These are phyloP conservation scores for Logfia minima DNA, from an alignment of 129 eudicot genomes.

Conservation along the genomic window DNA sequence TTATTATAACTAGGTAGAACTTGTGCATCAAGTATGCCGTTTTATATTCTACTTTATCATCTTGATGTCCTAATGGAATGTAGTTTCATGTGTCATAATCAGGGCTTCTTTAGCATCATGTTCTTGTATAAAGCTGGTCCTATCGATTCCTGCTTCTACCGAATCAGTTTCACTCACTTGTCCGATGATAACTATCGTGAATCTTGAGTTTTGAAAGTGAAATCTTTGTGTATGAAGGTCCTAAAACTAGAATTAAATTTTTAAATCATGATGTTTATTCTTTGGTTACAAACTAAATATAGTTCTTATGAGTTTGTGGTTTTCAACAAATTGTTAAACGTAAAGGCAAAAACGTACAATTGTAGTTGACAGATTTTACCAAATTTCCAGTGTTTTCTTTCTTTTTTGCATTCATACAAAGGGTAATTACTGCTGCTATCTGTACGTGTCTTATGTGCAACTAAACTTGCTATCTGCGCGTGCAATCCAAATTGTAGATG, in stretches of 20 bases:
- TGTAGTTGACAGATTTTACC: neutral
- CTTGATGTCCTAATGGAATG: neutral
- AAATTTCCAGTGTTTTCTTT: neutral
- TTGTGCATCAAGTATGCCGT: conserved; percentile 26
- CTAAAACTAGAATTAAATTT: neutral
- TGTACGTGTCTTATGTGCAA: too few species aligned
- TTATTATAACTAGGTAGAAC: conserved; percentile 18
- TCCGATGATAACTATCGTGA: neutral
- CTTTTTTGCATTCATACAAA: too few species aligned
- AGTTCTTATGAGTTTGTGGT: neutral
- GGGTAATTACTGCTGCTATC: too few species aligned
- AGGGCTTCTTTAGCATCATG: conserved; percentile 23
- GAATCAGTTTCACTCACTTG: conserved; percentile 4
- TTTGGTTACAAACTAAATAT: neutral
- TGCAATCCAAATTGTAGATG: too few species aligned
- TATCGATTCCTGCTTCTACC: conserved; percentile 3
- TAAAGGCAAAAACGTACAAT: neutral
- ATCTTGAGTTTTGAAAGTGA: conserved; percentile 18
- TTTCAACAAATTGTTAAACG: neutral
- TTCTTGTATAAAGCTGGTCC: conserved; percentile 30
- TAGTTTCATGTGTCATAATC: conserved; percentile 13
- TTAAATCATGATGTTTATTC: neutral
- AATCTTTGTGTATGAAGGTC: neutral
- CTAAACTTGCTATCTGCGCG: too few species aligned
- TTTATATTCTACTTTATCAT: conserved; percentile 25